These are phyloP conservation scores for Globisporangium echinulatum DNA, from an alignment of 352 stramenopile genomes.

Conservation along the genomic window DNA sequence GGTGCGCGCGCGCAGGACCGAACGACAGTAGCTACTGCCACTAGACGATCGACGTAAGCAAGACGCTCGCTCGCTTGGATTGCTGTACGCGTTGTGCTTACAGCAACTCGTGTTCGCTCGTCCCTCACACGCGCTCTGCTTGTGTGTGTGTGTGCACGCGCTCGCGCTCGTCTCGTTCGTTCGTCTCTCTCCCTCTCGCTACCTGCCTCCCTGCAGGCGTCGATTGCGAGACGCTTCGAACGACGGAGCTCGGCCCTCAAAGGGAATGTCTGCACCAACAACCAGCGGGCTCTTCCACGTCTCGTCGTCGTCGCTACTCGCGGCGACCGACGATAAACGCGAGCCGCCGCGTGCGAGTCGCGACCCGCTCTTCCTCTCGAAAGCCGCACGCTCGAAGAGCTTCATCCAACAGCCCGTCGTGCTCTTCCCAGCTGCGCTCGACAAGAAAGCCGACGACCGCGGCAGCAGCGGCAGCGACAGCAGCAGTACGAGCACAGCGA, in stretches of 20 bases:
- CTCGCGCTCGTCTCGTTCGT: background rate
- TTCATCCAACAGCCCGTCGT: constrained; percentile 15
- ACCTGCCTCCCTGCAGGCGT: too few species aligned
- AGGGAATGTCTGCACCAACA: constrained; percentile 7
- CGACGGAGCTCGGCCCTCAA: too few species aligned
- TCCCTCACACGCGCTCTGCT: too few species aligned
- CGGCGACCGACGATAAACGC: constrained; percentile 21
- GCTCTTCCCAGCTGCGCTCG: constrained; percentile 11
- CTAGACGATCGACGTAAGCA: too few species aligned
- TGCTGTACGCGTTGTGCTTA: too few species aligned
- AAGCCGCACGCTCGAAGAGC: constrained; percentile 14
- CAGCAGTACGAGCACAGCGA: constrained; percentile 15
- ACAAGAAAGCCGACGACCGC: constrained; percentile 17
- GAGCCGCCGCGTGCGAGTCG: constrained; percentile 3
- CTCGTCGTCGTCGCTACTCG: constrained; percentile 21
- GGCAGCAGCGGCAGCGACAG: constrained; percentile 16
- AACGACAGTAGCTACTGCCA: background rate
- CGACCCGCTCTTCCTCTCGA: background rate
- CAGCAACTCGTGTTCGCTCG: background rate
- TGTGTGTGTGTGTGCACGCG: too few species aligned
- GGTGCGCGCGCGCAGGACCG: background rate
- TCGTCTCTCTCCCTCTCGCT: background rate
- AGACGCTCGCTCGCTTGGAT: too few species aligned
- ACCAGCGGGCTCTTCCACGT: constrained; percentile 23
- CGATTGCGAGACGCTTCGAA: too few species aligned